A percentile compares a stretch with the other conserved stretches of the same genome.
Conservation (phyloP, 768 basidiomycete species). For the Mycena amicta region DNA sequence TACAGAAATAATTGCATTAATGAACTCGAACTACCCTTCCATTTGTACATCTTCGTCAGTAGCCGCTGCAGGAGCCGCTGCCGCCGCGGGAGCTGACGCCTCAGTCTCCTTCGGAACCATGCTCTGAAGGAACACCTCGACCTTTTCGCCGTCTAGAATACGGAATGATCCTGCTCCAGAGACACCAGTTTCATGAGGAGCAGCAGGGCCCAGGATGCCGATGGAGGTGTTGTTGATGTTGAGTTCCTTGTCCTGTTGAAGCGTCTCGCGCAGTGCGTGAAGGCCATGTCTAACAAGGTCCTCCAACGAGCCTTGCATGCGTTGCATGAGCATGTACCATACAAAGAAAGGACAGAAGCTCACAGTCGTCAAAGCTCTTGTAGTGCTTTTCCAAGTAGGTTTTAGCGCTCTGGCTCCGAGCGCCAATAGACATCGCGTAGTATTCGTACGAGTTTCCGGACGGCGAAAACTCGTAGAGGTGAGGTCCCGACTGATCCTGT, state of each 20-base stretch:
- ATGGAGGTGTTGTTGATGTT: constrained; percentile 92
- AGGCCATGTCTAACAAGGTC: constrained; percentile 92
- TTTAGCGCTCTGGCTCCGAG: constrained; percentile 96
- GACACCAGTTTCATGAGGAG: constrained; percentile 55
- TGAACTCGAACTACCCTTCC: constrained; percentile 62
- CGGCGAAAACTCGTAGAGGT: constrained; percentile 97
- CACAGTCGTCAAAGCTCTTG: constrained; percentile 84
- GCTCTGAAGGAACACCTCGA: constrained; percentile 72
- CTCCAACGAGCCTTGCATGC: constrained; percentile 69
- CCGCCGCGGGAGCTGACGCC: constrained; percentile 39
- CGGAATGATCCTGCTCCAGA: constrained; percentile 70
- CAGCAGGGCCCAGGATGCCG: constrained; percentile 82
- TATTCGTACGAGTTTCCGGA: constrained; percentile 98
- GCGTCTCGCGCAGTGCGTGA: constrained; percentile 91
- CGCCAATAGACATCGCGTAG: constrained; percentile 97
- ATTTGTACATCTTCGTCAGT: constrained; percentile 85
- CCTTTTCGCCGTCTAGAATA: constrained; percentile 81
- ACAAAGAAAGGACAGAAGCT: constrained; percentile 33
- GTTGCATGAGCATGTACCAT: neutral
- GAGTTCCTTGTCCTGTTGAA: constrained; percentile 98
- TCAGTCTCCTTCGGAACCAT: constrained; percentile 74
- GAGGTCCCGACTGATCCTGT: constrained; percentile 93
- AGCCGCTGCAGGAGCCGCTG: constrained; percentile 39
- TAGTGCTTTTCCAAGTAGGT: constrained; percentile 97
- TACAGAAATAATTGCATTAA: constrained; percentile 15